phyloP scores from a whole-genome alignment of 805 yeast genomes.

The Danielia oregonensis region DNA sequence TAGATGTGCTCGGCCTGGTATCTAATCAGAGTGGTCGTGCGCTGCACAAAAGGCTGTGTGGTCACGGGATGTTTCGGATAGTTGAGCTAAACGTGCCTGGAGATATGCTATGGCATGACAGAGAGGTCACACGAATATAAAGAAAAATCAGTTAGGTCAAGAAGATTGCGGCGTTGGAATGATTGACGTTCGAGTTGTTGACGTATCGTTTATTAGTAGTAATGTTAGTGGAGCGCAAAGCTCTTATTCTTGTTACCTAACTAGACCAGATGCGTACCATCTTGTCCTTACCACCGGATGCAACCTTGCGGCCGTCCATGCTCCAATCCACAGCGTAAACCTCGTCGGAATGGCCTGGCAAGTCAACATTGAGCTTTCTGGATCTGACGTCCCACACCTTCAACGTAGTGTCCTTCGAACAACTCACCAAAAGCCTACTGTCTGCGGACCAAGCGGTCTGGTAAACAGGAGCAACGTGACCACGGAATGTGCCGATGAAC shows the following conservation, averaged over 20 bases:
- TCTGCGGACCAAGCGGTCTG: slow-evolving; percentile 98
- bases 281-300: slow-evolving; percentile 98
- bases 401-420: slow-evolving; percentile 93
- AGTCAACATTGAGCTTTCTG: slow-evolving; percentile 75
- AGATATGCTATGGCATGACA: too few species aligned
- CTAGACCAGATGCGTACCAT: slow-evolving; percentile 86
- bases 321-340: slow-evolving; percentile 98
- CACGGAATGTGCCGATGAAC: slow-evolving; percentile 84
- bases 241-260: too few species aligned
- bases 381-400: slow-evolving; percentile 96
- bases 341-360: slow-evolving; percentile 96
- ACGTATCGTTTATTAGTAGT: too few species aligned
- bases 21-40: slow-evolving; percentile 1
- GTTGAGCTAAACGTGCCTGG: too few species aligned
- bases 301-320: slow-evolving; percentile 87
- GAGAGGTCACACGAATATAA: too few species aligned
- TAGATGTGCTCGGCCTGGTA: not conserved
- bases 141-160: too few species aligned
- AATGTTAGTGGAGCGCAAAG: too few species aligned
- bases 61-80: too few species aligned
- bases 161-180: too few species aligned
- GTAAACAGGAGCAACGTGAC: slow-evolving; percentile 97
- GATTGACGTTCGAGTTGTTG: too few species aligned
- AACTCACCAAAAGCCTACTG: slow-evolving; percentile 82
- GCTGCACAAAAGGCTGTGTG: not conserved